Evolutionary conservation across 805 yeast species (phyloP).

Genomic region (Pichia membranifaciens): DNA sequence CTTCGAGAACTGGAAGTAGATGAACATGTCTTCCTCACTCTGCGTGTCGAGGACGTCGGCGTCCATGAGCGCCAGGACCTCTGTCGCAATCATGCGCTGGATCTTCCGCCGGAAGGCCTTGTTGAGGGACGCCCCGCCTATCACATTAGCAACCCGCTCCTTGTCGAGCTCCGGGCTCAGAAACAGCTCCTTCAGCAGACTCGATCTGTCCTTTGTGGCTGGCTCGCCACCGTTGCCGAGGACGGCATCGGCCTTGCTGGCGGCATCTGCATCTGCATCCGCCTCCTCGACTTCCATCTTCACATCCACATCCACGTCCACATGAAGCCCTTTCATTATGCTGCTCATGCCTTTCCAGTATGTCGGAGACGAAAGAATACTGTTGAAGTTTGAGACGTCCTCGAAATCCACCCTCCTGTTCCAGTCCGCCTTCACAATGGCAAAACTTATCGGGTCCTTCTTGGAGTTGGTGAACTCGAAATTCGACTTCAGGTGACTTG

Average conservation of each 20-base stretch:
- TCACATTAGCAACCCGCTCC: slow-evolving; percentile 4
- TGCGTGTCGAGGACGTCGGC: not conserved
- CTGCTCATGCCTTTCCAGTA: slow-evolving; percentile 9
- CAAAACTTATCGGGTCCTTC: slow-evolving; percentile 7
- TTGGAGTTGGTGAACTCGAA: slow-evolving; percentile 3
- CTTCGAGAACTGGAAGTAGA: slow-evolving; percentile 12
- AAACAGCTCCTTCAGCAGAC: slow-evolving; percentile 6
- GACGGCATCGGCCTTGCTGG: too few species aligned
- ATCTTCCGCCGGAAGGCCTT: slow-evolving; percentile 2
- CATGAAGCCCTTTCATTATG: not conserved
- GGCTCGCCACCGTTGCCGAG: too few species aligned
- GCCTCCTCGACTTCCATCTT: not conserved
- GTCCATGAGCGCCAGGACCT: slow-evolving; percentile 12
- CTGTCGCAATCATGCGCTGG: slow-evolving; percentile 9
- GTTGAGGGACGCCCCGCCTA: not conserved
- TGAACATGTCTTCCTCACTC: slow-evolving; percentile 11
- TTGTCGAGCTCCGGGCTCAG: slow-evolving; percentile 7
- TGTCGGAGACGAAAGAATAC: slow-evolving; percentile 12
- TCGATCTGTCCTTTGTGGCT: not conserved
- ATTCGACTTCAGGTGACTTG: not conserved
- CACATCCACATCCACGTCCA: not conserved
- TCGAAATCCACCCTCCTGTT: not conserved
- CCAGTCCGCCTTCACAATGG: not conserved
- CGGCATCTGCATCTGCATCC: too few species aligned
- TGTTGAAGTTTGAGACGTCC: slow-evolving; percentile 8